phyloP scores from a whole-genome alignment of 768 basidiomycete species.

The Mycena sanguinolenta region DNA sequence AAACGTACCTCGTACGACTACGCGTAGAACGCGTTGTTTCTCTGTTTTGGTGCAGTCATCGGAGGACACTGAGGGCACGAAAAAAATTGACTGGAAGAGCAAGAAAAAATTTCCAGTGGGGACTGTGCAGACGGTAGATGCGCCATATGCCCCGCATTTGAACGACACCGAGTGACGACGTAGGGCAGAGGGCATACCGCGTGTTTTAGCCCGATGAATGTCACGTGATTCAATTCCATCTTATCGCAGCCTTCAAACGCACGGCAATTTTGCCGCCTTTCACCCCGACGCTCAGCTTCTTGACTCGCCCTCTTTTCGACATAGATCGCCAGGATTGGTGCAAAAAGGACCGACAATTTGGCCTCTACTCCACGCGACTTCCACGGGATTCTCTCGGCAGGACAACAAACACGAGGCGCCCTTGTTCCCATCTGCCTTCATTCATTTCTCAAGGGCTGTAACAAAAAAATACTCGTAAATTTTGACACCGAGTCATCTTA shows the following conservation, averaged over 20 bases:
- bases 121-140: conserved; percentile 21
- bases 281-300: background rate
- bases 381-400: conserved; percentile 49
- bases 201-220: conserved; percentile 14
- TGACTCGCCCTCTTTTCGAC: background rate
- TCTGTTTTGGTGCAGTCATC: background rate
- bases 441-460: conserved; percentile 45
- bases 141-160: conserved; percentile 14
- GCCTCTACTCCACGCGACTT: conserved; percentile 32
- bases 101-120: background rate
- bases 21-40: conserved; percentile 5
- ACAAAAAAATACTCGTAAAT: conserved; percentile 41
- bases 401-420: conserved; percentile 59
- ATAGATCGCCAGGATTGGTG: conserved; percentile 43
- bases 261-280: background rate
- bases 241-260: conserved; percentile 5
- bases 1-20: background rate
- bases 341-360: conserved; percentile 41
- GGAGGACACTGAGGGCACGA: background rate
- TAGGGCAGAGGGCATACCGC: conserved; percentile 53
- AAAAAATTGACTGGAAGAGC: background rate
- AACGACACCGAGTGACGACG: background rate
- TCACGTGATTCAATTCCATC: conserved; percentile 8
- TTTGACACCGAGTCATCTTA: conserved; percentile 49
- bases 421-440: conserved; percentile 51